A percentile compares a stretch with the other conserved stretches of the same genome.
phyloP scores from a whole-genome alignment of 495 filamentous ascomycete genomes.

The Halenospora varia region DNA sequence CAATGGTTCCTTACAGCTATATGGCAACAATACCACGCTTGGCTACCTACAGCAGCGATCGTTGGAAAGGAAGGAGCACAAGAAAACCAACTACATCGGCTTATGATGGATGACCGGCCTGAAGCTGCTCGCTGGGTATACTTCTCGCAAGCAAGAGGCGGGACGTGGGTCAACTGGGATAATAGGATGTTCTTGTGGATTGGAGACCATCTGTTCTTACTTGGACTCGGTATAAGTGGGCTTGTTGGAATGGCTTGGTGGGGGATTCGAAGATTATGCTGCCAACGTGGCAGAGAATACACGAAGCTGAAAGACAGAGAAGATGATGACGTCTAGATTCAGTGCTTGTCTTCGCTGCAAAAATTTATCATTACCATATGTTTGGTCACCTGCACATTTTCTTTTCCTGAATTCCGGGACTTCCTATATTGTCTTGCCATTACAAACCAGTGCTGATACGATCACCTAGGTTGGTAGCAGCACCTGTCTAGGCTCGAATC shows the following conservation, averaged over 20 bases:
- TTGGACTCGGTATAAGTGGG: background rate
- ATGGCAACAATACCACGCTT: slow-evolving; percentile 64
- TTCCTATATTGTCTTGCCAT: no score
- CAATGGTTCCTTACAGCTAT: slow-evolving; percentile 78
- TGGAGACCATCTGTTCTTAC: slow-evolving; percentile 32
- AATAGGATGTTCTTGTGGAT: slow-evolving; percentile 19
- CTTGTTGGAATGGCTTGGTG: background rate
- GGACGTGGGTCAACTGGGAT: slow-evolving; percentile 42
- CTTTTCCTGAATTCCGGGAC: no score
- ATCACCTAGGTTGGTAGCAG: no score
- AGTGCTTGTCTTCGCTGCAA: no score
- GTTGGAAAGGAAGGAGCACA: background rate
- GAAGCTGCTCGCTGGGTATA: slow-evolving; percentile 36
- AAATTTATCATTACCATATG: no score
- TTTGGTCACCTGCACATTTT: no score
- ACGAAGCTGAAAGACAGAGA: background rate
- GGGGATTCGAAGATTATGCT: background rate
- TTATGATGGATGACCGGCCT: slow-evolving; percentile 40
- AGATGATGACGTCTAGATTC: background rate
- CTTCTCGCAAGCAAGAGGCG: slow-evolving; percentile 38
- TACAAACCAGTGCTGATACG: no score
- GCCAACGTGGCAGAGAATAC: background rate
- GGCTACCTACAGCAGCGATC: slow-evolving; percentile 15
- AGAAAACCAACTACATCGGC: slow-evolving; percentile 24
- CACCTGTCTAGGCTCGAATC: no score